Percentiles rank a stretch among this genome's conserved stretches.
phyloP scores from a whole-genome alignment of 352 stramenopile species.

The Thraustochytrium sp. region DNA sequence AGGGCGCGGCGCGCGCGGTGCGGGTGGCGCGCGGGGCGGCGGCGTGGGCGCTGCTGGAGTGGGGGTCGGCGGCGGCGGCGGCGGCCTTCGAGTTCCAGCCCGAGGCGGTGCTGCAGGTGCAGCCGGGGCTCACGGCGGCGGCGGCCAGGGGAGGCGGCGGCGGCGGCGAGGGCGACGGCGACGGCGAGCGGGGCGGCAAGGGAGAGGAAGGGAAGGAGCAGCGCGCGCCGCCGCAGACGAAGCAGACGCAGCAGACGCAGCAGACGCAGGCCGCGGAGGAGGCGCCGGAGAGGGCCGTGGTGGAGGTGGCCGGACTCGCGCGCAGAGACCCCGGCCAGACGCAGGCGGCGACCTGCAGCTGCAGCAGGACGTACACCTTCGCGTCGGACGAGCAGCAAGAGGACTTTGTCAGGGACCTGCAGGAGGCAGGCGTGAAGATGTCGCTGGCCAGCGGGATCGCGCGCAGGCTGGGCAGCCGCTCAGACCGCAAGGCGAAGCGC shows the following conservation, averaged over 20 bases:
- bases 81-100: neutral
- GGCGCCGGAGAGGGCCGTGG: neutral
- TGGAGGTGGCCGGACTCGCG: neutral
- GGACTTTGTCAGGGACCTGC: neutral
- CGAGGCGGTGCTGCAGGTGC: neutral
- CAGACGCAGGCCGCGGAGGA: neutral
- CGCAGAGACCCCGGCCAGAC: neutral
- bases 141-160: neutral
- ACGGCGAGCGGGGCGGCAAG: too few species aligned
- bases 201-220: too few species aligned
- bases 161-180: too few species aligned
- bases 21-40: neutral
- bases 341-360: neutral
- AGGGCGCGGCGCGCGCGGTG: neutral
- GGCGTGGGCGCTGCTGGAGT: neutral
- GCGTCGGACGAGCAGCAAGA: neutral
- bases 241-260: neutral
- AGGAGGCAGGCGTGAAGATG: neutral
- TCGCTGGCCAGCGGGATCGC: neutral
- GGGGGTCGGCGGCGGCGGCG: neutral
- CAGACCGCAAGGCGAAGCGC: neutral
- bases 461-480: neutral
- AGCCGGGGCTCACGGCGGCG: neutral
- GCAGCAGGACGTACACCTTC: neutral
- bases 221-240: neutral